Evolutionary conservation across 2,329 filamentous ascomycete species (phyloP).

Genomic region (Fusarium penzigii): DNA sequence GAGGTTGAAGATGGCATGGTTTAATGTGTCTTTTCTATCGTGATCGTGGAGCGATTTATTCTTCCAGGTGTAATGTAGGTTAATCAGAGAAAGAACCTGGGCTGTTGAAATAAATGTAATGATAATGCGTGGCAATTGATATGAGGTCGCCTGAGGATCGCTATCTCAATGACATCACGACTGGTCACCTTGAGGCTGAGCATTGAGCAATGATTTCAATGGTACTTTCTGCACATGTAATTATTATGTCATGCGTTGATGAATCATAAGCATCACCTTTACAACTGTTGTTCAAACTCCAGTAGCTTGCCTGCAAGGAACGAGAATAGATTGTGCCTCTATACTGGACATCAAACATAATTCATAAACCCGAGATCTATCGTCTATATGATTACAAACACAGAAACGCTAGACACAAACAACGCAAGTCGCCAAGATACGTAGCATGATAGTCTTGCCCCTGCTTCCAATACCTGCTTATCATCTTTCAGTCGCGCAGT

Average conservation of each 20-base stretch:
- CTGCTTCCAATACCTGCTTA: constrained; percentile 10
- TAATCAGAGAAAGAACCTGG: not conserved
- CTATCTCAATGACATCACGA: not conserved
- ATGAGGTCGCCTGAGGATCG: too few relatives aligned
- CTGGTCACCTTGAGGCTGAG: not conserved
- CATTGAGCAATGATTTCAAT: not conserved
- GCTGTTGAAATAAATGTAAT: too few relatives aligned
- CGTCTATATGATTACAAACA: too few relatives aligned
- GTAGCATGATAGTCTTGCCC: not conserved
- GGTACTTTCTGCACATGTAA: not conserved
- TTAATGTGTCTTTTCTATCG: not conserved
- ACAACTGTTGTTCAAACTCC: too few relatives aligned
- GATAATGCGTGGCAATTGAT: too few relatives aligned
- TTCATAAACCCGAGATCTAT: too few relatives aligned
- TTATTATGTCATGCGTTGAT: not conserved
- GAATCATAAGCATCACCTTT: not conserved
- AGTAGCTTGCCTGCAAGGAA: too few relatives aligned
- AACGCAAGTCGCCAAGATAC: too few relatives aligned
- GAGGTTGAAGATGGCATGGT: not conserved
- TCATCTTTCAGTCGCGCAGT: constrained; percentile 14
- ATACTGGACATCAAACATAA: too few relatives aligned
- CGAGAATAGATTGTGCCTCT: too few relatives aligned
- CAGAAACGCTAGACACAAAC: too few relatives aligned
- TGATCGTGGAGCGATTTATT: not conserved
- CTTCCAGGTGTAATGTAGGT: not conserved